Percentiles rank a stretch among this genome's conserved stretches.
Evolutionary conservation across 2,329 filamentous ascomycete species (phyloP).

Genomic region (Sphaerulina populicola): DNA sequence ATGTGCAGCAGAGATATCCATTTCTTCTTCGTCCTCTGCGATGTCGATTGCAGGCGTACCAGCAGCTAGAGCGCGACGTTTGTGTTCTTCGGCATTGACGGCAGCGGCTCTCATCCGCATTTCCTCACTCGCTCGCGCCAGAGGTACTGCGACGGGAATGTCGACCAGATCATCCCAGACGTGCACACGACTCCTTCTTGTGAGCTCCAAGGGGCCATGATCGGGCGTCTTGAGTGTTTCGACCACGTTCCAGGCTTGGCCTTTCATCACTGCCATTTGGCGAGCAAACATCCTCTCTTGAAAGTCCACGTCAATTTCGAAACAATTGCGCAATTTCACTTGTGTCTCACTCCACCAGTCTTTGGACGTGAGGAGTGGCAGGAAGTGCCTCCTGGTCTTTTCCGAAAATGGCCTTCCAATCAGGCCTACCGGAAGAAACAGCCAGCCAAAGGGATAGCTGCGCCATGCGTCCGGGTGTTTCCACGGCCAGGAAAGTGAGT

Average conservation of each 20-base stretch:
- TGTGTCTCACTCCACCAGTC: conserved; percentile 97
- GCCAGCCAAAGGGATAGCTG: conserved; percentile 96
- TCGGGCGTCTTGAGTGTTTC: conserved; percentile 90
- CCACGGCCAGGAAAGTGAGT: conserved; percentile 97
- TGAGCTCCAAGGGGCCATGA: conserved; percentile 88
- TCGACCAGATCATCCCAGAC: conserved; percentile 98
- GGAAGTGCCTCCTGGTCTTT: conserved; percentile 84
- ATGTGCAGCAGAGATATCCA: conserved; percentile 74
- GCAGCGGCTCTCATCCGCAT: conserved; percentile 54
- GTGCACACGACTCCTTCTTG: conserved; percentile 79
- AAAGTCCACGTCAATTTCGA: conserved; percentile 88
- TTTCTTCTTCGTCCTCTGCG: conserved; percentile 48
- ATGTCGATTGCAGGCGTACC: conserved; percentile 6
- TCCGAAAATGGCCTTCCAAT: conserved; percentile 95
- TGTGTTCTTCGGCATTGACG: conserved; percentile 16
- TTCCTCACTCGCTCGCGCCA: conserved; percentile 77
- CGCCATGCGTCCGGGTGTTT: conserved; percentile 90
- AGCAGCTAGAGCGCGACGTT: conserved; percentile 17
- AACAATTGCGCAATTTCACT: conserved; percentile 72
- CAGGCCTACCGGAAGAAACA: conserved; percentile 90
- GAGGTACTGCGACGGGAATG: conserved; percentile 84
- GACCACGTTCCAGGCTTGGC: conserved; percentile 97
- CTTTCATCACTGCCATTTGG: conserved; percentile 98
- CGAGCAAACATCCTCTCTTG: conserved; percentile 98
- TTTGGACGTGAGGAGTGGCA: conserved; percentile 89